Percentiles rank a stretch among this genome's conserved stretches.
Conservation (phyloP, 2,329 filamentous ascomycete species). For the Alternaria metachromatica region DNA sequence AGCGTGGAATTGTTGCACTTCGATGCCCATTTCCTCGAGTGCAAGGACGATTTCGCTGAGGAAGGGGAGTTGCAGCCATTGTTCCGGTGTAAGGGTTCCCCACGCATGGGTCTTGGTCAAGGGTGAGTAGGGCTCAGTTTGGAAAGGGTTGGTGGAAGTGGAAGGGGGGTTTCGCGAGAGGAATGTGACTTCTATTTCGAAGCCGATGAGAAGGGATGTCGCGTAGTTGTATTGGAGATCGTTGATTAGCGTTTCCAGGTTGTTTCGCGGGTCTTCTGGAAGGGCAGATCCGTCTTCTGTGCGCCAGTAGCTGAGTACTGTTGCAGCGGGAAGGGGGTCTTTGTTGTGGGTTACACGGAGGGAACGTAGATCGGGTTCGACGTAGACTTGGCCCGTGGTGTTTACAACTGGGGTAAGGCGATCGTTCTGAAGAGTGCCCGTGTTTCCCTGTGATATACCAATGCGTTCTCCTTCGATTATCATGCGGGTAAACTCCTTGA, state of each 20-base stretch:
- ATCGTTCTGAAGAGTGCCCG: conserved; percentile 75
- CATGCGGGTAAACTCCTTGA: conserved; percentile 53
- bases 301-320: conserved; percentile 70
- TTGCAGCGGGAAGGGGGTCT: conserved; percentile 62
- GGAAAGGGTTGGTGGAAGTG: conserved; percentile 28
- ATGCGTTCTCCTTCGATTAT: conserved; percentile 51
- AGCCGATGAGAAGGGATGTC: conserved; percentile 72
- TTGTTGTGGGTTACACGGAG: conserved; percentile 61
- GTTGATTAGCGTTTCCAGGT: conserved; percentile 57
- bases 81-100: conserved; percentile 69
- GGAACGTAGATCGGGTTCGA: conserved; percentile 70
- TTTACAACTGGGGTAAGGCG: conserved; percentile 59
- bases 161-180: conserved; percentile 56
- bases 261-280: conserved; percentile 65
- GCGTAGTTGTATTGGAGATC: conserved; percentile 59
- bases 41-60: conserved; percentile 69
- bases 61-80: conserved; percentile 65
- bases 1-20: conserved; percentile 75
- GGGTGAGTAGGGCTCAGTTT: conserved; percentile 49
- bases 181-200: conserved; percentile 82
- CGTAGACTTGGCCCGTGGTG: conserved; percentile 69
- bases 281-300: conserved; percentile 61
- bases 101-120: conserved; percentile 72
- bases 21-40: conserved; percentile 68
- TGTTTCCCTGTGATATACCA: conserved; percentile 68